Conservation (phyloP, 176 grass and related monocot species). For the maize (Zea mays) region Zm-B73-REFERENCE-NAM-5.0 NC_050096.1:51343001-51343500, state of each 20-base stretch:
- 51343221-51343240: not conserved
- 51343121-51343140: not conserved
- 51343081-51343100: not conserved
- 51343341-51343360: not conserved
- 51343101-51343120: not conserved
- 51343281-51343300: not conserved
- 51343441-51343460: not conserved
- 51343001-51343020: not conserved
- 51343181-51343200: not conserved
- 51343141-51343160: not conserved
- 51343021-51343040: not conserved
- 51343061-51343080: not conserved
- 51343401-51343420: not conserved
- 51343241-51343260: not conserved
- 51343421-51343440: too few species aligned
- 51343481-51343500: too few species aligned
- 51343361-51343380: not conserved
- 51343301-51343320: too few species aligned
- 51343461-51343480: too few species aligned
- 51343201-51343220: not conserved
- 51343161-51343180: not conserved
- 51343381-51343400: not conserved
- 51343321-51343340: not conserved
- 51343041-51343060: not conserved
- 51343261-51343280: conserved; percentile 39